Evolutionary conservation across 805 yeast genomes (phyloP).

Genomic region (Candida saitoana): DNA sequence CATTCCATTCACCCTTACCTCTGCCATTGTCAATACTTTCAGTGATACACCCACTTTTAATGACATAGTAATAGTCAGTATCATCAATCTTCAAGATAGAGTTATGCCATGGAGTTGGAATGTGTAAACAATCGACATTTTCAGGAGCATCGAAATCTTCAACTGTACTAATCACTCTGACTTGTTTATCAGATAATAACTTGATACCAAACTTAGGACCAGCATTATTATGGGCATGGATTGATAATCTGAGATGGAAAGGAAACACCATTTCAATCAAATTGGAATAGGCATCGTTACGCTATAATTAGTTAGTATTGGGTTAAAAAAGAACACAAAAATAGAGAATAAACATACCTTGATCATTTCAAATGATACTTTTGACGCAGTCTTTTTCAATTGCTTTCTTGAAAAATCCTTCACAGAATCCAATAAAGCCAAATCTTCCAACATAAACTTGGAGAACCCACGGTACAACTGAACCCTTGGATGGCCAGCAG

Average conservation of each 20-base stretch:
- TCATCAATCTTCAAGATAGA: slow-evolving; percentile 43
- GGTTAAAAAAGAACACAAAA: neutral
- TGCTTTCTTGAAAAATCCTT: slow-evolving; percentile 40
- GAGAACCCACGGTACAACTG: slow-evolving; percentile 54
- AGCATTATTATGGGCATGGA: slow-evolving; percentile 55
- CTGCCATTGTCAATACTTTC: slow-evolving; percentile 14
- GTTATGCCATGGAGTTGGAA: slow-evolving; percentile 69
- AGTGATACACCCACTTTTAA: slow-evolving; percentile 18
- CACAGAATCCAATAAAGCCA: slow-evolving; percentile 39
- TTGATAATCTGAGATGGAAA: slow-evolving; percentile 54
- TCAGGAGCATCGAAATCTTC: slow-evolving; percentile 37
- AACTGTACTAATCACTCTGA: slow-evolving; percentile 45
- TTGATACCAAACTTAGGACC: slow-evolving; percentile 61
- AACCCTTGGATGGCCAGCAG: slow-evolving; percentile 47
- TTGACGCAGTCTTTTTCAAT: slow-evolving; percentile 47
- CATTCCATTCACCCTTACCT: slow-evolving; percentile 24
- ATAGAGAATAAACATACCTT: slow-evolving; percentile 18
- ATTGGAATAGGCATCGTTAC: slow-evolving; percentile 64
- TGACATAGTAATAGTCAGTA: slow-evolving; percentile 20
- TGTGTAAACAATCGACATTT: slow-evolving; percentile 52
- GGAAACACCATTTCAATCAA: slow-evolving; percentile 58
- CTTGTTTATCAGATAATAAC: slow-evolving; percentile 40
- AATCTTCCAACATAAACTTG: slow-evolving; percentile 57
- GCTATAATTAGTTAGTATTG: slow-evolving; percentile 3
- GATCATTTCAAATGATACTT: slow-evolving; percentile 62